phyloP scores from a whole-genome alignment of 2,329 filamentous ascomycete species.

The Cladosporium oxysporum region DNA sequence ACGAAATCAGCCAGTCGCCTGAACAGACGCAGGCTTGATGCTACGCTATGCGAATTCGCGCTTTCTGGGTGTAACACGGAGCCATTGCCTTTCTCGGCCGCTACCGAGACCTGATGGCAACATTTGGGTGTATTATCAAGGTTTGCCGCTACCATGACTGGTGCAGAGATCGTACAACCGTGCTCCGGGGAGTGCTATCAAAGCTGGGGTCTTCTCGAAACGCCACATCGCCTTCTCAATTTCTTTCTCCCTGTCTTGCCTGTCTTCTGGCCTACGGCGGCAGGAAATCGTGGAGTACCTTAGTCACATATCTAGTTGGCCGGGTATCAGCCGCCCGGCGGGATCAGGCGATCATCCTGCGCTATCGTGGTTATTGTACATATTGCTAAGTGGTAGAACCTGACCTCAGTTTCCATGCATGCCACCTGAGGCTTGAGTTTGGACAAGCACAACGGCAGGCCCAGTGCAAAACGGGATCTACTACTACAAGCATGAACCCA shows the following conservation, averaged over 20 bases:
- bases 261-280: not conserved
- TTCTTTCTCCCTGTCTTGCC: not conserved
- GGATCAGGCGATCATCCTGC: not conserved
- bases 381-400: not conserved
- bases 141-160: constrained; percentile 13
- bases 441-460: constrained; percentile 14
- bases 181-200: constrained; percentile 11
- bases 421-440: constrained; percentile 11
- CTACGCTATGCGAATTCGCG: not conserved
- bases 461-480: not conserved
- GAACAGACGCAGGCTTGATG: constrained; percentile 7
- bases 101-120: constrained; percentile 1
- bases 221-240: constrained; percentile 15
- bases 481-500: constrained; percentile 11
- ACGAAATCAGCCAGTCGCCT: not conserved
- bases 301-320: constrained; percentile 8
- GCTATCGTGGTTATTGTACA: not conserved
- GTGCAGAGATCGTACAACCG: constrained; percentile 8
- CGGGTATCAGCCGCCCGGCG: not conserved
- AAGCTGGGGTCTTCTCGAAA: constrained; percentile 7
- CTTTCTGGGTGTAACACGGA: constrained; percentile 7
- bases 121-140: constrained; percentile 6
- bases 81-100: constrained; percentile 8
- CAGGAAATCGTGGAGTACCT: constrained; percentile 5
- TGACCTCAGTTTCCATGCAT: not conserved